A percentile compares a stretch with the other conserved stretches of the same genome.
These are phyloP conservation scores for Prunus fruticosa DNA, from an alignment of 306 rosid genomes.

Conservation along the genomic window DNA sequence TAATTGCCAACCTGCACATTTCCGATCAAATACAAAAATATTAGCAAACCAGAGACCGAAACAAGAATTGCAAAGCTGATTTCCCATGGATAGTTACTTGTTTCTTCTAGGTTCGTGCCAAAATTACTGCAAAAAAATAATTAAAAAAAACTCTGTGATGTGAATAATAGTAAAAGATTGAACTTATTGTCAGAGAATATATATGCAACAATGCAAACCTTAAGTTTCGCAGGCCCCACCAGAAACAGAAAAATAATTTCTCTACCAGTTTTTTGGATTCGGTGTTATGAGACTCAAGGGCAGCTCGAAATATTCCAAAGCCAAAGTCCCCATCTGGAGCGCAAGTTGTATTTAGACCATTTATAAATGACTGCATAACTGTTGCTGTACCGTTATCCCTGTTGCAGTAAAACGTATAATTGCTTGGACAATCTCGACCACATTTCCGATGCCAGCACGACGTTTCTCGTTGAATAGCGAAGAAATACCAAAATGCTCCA, in stretches of 20 bases:
- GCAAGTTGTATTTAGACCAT: no score
- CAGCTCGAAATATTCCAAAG: slow-evolving; percentile 17
- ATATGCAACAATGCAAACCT: slow-evolving; percentile 16
- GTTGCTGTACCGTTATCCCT: neutral
- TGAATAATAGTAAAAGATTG: no score
- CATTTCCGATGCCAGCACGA: neutral
- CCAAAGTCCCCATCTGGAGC: neutral
- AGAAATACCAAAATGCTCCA: slow-evolving; percentile 22
- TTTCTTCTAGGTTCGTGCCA: neutral
- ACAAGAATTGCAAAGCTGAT: slow-evolving; percentile 2
- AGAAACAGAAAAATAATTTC: slow-evolving; percentile 29
- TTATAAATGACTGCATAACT: no score
- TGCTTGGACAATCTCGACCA: neutral
- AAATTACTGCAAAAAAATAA: neutral
- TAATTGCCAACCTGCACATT: slow-evolving; percentile 7
- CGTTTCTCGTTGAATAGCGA: neutral
- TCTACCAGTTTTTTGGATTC: neutral
- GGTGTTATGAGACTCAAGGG: neutral
- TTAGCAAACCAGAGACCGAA: slow-evolving; percentile 6
- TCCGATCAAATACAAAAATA: slow-evolving; percentile 7
- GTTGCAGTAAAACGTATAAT: neutral
- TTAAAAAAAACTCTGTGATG: neutral
- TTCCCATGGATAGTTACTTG: slow-evolving; percentile 12
- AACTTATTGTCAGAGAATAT: no score
- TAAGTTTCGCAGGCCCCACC: slow-evolving; percentile 42